phyloP scores from a whole-genome alignment of 257 asterid genomes.

The Jacaranda copaia region DNA sequence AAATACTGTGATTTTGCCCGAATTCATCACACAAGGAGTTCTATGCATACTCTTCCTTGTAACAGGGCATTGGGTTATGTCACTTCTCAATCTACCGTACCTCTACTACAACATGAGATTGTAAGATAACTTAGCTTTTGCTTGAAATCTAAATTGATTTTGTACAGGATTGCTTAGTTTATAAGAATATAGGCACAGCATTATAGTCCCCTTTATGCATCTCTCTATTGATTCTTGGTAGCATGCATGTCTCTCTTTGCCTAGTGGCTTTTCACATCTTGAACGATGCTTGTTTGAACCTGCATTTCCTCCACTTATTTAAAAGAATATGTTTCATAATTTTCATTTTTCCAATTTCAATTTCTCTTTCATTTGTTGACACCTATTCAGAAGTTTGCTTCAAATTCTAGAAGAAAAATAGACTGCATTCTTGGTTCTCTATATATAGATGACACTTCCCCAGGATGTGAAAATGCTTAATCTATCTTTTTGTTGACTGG shows the following conservation, averaged over 20 bases:
- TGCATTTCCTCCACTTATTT: not conserved
- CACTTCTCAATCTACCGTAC: slow-evolving; percentile 65
- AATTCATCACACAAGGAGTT: slow-evolving; percentile 76
- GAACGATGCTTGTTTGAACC: not conserved
- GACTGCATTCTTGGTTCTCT: not conserved
- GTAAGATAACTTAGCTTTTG: slow-evolving; percentile 58
- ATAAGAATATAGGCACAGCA: not conserved
- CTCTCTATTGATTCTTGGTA: not conserved
- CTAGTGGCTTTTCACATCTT: not conserved
- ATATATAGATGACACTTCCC: not conserved
- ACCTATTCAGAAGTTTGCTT: slow-evolving; percentile 9
- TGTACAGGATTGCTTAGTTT: not conserved
- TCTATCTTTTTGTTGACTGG: not conserved
- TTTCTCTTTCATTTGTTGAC: not conserved
- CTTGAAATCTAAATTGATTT: not conserved
- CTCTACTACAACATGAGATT: slow-evolving; percentile 66
- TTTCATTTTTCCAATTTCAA: not conserved
- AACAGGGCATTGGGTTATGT: slow-evolving; percentile 83
- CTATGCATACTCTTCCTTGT: slow-evolving; percentile 64
- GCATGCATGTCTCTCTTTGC: slow-evolving; percentile 1
- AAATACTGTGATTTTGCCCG: slow-evolving; percentile 70
- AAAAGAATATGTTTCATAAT: not conserved
- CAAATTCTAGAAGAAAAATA: not conserved
- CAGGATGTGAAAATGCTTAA: not conserved
- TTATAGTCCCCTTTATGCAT: too few relatives aligned